A percentile compares a stretch with the other conserved stretches of the same genome.
These are phyloP conservation scores for Yamadazyma laniorum DNA, from an alignment of 805 yeast genomes.

Conservation along the genomic window DNA sequence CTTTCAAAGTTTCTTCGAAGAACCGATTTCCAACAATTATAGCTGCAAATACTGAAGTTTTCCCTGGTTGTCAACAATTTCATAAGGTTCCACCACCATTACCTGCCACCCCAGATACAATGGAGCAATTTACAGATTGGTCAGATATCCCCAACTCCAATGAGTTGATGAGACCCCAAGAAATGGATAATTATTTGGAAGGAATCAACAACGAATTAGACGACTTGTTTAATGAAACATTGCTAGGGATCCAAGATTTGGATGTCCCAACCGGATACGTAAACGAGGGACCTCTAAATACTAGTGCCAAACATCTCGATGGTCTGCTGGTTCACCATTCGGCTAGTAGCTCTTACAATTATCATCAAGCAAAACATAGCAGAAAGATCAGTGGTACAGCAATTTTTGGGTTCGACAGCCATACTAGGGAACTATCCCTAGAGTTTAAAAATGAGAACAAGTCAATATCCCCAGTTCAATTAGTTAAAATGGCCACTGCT, in stretches of 20 bases:
- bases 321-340: slow-evolving; percentile 5
- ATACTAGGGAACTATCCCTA: slow-evolving; percentile 60
- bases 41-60: neutral
- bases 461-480: slow-evolving; percentile 37
- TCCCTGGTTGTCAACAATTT: neutral
- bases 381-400: slow-evolving; percentile 77
- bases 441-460: slow-evolving; percentile 36
- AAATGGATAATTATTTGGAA: slow-evolving; percentile 46
- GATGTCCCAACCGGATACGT: slow-evolving; percentile 55
- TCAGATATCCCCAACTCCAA: slow-evolving; percentile 32
- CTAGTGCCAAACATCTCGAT: slow-evolving; percentile 10
- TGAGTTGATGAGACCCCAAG: slow-evolving; percentile 53
- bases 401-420: slow-evolving; percentile 70
- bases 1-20: too few relatives aligned
- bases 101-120: slow-evolving; percentile 4
- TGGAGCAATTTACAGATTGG: slow-evolving; percentile 29
- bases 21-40: too few relatives aligned
- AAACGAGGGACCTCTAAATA: slow-evolving; percentile 17
- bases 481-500: slow-evolving; percentile 11
- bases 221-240: slow-evolving; percentile 54
- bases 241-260: slow-evolving; percentile 56
- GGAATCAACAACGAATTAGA: slow-evolving; percentile 46
- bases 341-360: slow-evolving; percentile 14
- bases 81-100: too few relatives aligned
- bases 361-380: slow-evolving; percentile 41